Evolutionary conservation across 1,284 basidiomycete species (phyloP).

Genomic region (Apiotrichum mycotoxinovorans): DNA sequence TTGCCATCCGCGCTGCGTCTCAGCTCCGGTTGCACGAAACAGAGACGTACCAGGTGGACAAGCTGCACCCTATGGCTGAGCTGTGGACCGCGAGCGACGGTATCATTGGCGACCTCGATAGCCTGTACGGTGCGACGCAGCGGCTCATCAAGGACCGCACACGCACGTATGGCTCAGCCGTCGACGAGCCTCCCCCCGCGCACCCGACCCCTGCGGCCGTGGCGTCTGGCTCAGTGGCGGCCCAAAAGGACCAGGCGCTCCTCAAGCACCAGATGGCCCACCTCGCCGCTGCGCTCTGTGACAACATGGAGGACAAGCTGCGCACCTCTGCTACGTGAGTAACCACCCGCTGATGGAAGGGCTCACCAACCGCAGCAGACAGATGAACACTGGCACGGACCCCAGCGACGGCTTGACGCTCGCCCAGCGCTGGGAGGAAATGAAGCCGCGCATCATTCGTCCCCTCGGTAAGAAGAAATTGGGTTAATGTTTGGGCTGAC

Average conservation of each 20-base stretch:
- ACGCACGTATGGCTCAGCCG: slow-evolving; percentile 52
- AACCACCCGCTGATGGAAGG: not conserved
- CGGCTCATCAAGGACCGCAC: slow-evolving; percentile 52
- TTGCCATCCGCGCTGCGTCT: slow-evolving; percentile 66
- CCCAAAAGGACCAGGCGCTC: slow-evolving; percentile 33
- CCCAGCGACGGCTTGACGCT: slow-evolving; percentile 34
- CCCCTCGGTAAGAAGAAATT: slow-evolving; percentile 35
- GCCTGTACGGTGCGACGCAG: slow-evolving; percentile 68
- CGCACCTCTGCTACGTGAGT: slow-evolving; percentile 64
- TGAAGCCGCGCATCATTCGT: slow-evolving; percentile 44
- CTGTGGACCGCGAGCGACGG: slow-evolving; percentile 76
- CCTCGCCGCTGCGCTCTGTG: slow-evolving; percentile 66
- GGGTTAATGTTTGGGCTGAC: slow-evolving; percentile 4
- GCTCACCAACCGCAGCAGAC: slow-evolving; percentile 20
- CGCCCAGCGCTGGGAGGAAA: slow-evolving; percentile 35
- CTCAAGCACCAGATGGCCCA: slow-evolving; percentile 65
- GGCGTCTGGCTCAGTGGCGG: slow-evolving; percentile 4
- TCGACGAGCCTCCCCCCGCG: slow-evolving; percentile 42
- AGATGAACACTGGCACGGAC: slow-evolving; percentile 39
- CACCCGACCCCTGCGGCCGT: slow-evolving; percentile 10
- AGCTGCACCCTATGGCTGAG: slow-evolving; percentile 58
- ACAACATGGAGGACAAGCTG: slow-evolving; percentile 68
- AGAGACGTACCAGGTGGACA: slow-evolving; percentile 69
- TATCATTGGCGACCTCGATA: slow-evolving; percentile 66
- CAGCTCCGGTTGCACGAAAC: slow-evolving; percentile 69